Evolutionary conservation across 805 yeast genomes (phyloP), one percentile per base, ranked within the genome.

Genomic region (Candida qinlingensis): DNA sequence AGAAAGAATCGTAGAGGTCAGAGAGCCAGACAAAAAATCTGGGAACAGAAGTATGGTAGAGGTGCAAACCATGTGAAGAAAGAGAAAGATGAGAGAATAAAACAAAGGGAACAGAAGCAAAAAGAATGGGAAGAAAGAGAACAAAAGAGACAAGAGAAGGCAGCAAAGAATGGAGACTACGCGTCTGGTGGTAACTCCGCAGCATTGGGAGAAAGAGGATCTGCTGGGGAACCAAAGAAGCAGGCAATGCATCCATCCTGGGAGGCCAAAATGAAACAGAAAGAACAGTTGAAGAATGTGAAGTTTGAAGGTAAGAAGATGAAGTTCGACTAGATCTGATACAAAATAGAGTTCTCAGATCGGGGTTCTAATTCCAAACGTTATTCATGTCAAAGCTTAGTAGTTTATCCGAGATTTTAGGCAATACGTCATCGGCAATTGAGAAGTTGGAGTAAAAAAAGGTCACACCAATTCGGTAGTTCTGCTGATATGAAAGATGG

Each of bases 1-100:
- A 77, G 92, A 54, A 89, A 90, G 59, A 94, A 94, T 66, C 77
- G 99, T 69, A 81, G 97, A 66, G 99, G 99, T 28, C 99, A 94
- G 71, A 76, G 98, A 51, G 99, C 97, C 1, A 82, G 99, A 70
- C 94, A 92, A 65, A 85, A 87, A 73, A 89, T 94, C 45, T 94
- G 98, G 98, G 99, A 90, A 63, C 72, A 78, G 68, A 92, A 94
- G 65, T 94, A 74, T 63, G 98, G 98, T 29, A 65, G 66, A 19
- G 70, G 73, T 28, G 99, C 99, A n/a, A 83, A 80, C 48, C 99
- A 94, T 65, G 77, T 91, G 27, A 73, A 79, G 60, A 77, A 81
- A 55, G 87, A 87, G 57, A 67, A 73, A n/a, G 80, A 75, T 42
- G 74, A 81, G 39, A 65, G 70, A 30, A 69, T 66, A 41, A 75